Evolutionary conservation across 2,329 filamentous ascomycete species (phyloP).

Genomic region (Paramyrothecium sp.): DNA sequence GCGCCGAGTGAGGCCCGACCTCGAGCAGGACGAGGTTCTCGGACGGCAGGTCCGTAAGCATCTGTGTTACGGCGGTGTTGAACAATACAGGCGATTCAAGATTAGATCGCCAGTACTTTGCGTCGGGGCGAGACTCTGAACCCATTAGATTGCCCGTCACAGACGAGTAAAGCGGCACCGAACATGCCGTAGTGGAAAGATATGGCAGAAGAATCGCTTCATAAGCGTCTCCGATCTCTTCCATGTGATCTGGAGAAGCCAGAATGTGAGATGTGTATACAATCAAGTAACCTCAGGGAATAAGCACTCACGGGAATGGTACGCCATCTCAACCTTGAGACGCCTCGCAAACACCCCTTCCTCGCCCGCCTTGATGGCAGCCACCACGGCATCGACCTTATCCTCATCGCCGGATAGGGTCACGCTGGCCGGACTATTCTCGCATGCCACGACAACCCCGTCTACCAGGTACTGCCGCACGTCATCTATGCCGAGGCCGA

Average conservation of each 20-base stretch:
- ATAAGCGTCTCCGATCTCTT: constrained; percentile 16
- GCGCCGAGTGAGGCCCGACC: constrained; percentile 12
- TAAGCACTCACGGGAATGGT: constrained; percentile 20
- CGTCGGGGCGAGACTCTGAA: no score
- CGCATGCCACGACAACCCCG: constrained; percentile 25
- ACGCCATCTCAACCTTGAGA: constrained; percentile 13
- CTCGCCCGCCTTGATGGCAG: background rate
- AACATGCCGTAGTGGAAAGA: constrained; percentile 27
- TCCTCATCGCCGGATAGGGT: constrained; percentile 29
- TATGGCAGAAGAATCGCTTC: constrained; percentile 6
- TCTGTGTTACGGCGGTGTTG: background rate
- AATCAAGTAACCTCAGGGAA: no score
- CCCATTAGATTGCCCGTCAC: no score
- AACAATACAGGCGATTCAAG: constrained; percentile 21
- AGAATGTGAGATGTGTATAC: no score
- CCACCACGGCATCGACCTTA: constrained; percentile 19
- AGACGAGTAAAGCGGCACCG: no score
- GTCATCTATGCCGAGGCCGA: constrained; percentile 14
- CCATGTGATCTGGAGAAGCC: constrained; percentile 26
- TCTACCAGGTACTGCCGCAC: background rate
- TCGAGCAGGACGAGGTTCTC: constrained; percentile 11
- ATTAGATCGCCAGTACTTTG: no score
- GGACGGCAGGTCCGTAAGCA: no score
- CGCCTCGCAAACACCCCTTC: constrained; percentile 11
- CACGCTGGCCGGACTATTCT: constrained; percentile 27